Percentiles rank a stretch among this genome's conserved stretches.
phyloP scores from a whole-genome alignment of 2,329 filamentous ascomycete species.

The Colletotrichum filicis region DNA sequence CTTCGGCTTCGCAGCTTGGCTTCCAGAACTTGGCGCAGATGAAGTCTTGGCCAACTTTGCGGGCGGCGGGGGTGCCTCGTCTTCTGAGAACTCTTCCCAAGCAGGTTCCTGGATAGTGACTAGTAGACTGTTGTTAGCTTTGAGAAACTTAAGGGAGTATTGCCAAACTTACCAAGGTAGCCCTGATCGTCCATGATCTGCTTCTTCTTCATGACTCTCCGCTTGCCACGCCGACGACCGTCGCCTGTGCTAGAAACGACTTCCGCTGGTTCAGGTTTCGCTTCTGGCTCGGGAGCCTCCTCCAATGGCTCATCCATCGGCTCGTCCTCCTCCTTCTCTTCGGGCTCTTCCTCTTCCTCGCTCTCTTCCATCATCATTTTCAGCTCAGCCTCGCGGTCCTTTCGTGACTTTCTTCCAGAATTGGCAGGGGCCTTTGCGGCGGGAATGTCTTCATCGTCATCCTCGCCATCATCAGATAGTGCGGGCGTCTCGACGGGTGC shows the following conservation, averaged over 20 bases:
- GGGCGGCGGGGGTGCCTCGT: conserved; percentile 71
- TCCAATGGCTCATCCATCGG: conserved; percentile 52
- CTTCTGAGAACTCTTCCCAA: conserved; percentile 96
- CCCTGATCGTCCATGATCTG: conserved; percentile 89
- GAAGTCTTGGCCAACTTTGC: conserved; percentile 59
- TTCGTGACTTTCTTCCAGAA: conserved; percentile 55
- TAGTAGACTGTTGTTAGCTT: conserved; percentile 47
- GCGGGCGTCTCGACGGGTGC: conserved; percentile 42
- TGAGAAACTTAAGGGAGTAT: background rate
- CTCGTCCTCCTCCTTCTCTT: conserved; percentile 61
- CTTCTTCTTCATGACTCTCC: conserved; percentile 88
- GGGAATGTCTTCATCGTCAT: conserved; percentile 64
- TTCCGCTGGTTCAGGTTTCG: conserved; percentile 58
- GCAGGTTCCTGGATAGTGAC: conserved; percentile 86
- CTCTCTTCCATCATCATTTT: conserved; percentile 81
- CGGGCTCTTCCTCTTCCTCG: conserved; percentile 70
- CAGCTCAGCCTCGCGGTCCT: conserved; percentile 74
- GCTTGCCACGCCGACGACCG: conserved; percentile 79
- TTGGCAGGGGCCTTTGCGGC: conserved; percentile 47
- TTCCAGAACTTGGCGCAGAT: conserved; percentile 57
- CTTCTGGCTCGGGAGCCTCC: conserved; percentile 49
- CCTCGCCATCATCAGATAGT: conserved; percentile 62
- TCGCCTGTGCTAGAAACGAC: conserved; percentile 62
- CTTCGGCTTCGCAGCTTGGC: conserved; percentile 59
- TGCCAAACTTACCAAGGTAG: conserved; percentile 76